Percentiles rank a stretch among this genome's conserved stretches.
Evolutionary conservation across 2,329 filamentous ascomycete genomes (phyloP).

Genomic region (Penicillium corylophilum): DNA sequence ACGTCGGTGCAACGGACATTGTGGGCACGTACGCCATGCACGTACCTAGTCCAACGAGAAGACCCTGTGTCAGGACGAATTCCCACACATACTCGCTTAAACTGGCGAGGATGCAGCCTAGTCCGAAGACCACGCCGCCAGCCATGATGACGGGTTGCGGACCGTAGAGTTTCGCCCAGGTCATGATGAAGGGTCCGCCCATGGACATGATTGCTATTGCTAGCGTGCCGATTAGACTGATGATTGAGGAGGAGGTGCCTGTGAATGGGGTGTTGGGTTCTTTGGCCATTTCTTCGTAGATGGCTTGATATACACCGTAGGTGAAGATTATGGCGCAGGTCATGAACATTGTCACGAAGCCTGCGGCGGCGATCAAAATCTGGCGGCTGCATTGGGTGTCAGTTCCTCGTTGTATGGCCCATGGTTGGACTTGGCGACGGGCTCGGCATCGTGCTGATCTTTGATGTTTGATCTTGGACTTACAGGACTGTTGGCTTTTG

Average conservation of each 20-base stretch:
- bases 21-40: constrained; percentile 42
- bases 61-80: constrained; percentile 36
- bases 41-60: constrained; percentile 40
- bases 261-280: constrained; percentile 34
- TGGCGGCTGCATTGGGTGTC: constrained; percentile 7
- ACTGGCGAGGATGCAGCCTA: constrained; percentile 36
- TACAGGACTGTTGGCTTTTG: constrained; percentile 12
- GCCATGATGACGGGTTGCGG: constrained; percentile 32
- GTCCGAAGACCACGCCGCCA: constrained; percentile 36
- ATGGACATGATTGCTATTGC: constrained; percentile 40
- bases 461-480: neutral
- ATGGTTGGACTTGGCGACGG: constrained; percentile 2
- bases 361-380: constrained; percentile 20
- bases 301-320: constrained; percentile 45
- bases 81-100: constrained; percentile 37
- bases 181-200: constrained; percentile 36
- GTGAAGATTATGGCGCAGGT: constrained; percentile 40
- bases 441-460: neutral
- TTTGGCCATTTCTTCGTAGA: constrained; percentile 39
- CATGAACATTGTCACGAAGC: constrained; percentile 37
- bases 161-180: constrained; percentile 37
- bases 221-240: constrained; percentile 42
- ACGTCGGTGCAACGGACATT: constrained; percentile 40
- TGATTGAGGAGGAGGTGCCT: constrained; percentile 33
- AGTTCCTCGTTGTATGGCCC: neutral